Evolutionary conservation across 2,329 filamentous ascomycete genomes (phyloP).

Genomic region (Monosporascus cannonballus): DNA sequence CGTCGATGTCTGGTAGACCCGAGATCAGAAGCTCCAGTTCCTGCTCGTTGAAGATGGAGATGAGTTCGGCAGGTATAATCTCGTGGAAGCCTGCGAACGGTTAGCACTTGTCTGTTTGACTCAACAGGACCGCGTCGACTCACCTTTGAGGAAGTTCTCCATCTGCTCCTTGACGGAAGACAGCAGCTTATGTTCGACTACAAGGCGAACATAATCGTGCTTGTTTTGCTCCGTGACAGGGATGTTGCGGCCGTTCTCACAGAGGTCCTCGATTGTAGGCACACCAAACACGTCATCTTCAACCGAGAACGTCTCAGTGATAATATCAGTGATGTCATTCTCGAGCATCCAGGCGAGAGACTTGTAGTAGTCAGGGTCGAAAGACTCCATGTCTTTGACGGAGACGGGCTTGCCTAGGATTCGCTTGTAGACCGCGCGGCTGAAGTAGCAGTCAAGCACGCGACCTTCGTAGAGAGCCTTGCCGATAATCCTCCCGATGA

Average conservation of each 20-base stretch:
- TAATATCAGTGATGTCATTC: slow-evolving; percentile 97
- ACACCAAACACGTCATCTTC: slow-evolving; percentile 93
- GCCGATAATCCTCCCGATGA: slow-evolving; percentile 96
- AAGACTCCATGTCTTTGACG: slow-evolving; percentile 98
- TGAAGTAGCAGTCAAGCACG: slow-evolving; percentile 97
- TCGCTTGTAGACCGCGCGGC: slow-evolving; percentile 95
- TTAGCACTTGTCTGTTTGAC: slow-evolving; percentile 22
- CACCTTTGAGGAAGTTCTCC: slow-evolving; percentile 82
- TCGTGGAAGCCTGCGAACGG: slow-evolving; percentile 75
- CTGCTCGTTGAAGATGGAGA: slow-evolving; percentile 98
- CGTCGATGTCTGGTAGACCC: slow-evolving; percentile 91
- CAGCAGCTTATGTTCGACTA: slow-evolving; percentile 89
- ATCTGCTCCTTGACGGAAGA: slow-evolving; percentile 92
- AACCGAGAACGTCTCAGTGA: slow-evolving; percentile 91
- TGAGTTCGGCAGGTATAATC: slow-evolving; percentile 88
- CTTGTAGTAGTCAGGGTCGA: slow-evolving; percentile 98
- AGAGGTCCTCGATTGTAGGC: slow-evolving; percentile 78
- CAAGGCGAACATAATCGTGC: slow-evolving; percentile 89
- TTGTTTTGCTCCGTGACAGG: slow-evolving; percentile 97
- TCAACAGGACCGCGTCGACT: slow-evolving; percentile 16
- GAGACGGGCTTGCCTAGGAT: slow-evolving; percentile 93
- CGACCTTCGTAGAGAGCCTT: slow-evolving; percentile 96
- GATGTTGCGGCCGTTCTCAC: slow-evolving; percentile 83
- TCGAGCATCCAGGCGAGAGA: slow-evolving; percentile 97
- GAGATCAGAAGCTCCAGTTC: slow-evolving; percentile 95